Evolutionary conservation across 305 asterid genomes (phyloP).

Genomic region (Fraxinus dipetala): DNA sequence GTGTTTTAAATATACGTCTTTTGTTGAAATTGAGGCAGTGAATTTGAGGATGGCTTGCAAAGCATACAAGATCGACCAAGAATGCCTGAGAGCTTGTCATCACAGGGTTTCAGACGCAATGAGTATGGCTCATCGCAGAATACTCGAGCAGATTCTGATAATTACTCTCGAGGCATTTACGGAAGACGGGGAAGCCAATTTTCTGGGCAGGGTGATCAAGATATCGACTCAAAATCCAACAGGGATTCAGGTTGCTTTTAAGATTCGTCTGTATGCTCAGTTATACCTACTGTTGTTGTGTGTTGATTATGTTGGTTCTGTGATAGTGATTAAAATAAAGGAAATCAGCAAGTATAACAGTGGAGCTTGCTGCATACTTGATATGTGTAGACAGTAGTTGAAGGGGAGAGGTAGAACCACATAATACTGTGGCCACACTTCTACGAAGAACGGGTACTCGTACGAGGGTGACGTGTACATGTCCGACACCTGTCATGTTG

Average conservation of each 20-base stretch:
- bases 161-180: slow-evolving; percentile 45
- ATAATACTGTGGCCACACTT: not conserved
- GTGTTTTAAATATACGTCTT: slow-evolving; percentile 15
- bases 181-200: slow-evolving; percentile 84
- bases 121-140: slow-evolving; percentile 83
- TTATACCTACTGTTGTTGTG: not conserved
- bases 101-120: slow-evolving; percentile 55
- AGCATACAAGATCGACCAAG: slow-evolving; percentile 59
- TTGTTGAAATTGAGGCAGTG: slow-evolving; percentile 50
- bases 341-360: not conserved
- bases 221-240: slow-evolving; percentile 70
- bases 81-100: slow-evolving; percentile 44
- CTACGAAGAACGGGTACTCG: not conserved
- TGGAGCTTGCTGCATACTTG: not conserved
- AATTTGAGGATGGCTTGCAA: slow-evolving; percentile 54
- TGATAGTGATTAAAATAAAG: not conserved
- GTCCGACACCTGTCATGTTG: not conserved
- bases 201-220: slow-evolving; percentile 67
- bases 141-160: slow-evolving; percentile 57
- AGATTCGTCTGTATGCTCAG: slow-evolving; percentile 18
- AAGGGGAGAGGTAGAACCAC: slow-evolving; percentile 6
- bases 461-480: not conserved
- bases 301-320: not conserved
- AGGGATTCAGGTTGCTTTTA: slow-evolving; percentile 72
- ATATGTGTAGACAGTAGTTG: not conserved